Evolutionary conservation across 257 asterid genomes (phyloP).

Genomic region (Solanum chiquidenum): DNA sequence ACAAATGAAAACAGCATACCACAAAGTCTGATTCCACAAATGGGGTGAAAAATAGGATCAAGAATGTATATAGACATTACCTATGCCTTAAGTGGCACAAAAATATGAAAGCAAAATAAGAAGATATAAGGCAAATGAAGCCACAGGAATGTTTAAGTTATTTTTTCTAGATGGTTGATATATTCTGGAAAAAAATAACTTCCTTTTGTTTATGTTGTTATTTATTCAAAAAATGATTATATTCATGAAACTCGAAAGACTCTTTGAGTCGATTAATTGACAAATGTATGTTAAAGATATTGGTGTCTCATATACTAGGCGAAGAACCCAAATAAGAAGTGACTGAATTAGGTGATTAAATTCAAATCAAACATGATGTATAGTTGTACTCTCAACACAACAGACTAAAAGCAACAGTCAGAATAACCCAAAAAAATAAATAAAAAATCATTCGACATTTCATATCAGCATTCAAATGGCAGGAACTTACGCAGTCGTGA

Average conservation of each 20-base stretch:
- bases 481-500: slow-evolving; percentile 1
- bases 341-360: background rate
- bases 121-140: background rate
- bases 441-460: background rate
- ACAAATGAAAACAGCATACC: background rate
- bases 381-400: background rate
- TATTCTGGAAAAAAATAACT: background rate
- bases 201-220: background rate
- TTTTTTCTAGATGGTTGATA: background rate
- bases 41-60: background rate
- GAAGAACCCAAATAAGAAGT: background rate
- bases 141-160: background rate
- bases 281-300: background rate
- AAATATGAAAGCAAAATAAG: background rate
- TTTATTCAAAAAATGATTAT: background rate
- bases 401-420: background rate
- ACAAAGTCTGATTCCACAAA: background rate
- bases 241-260: background rate
- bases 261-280: background rate
- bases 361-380: background rate
- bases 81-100: background rate
- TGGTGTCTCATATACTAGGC: background rate
- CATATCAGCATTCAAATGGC: background rate
- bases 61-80: background rate
- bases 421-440: background rate